Conservation (phyloP, 1,284 basidiomycete genomes). For the Ustilago hordei region DNA sequence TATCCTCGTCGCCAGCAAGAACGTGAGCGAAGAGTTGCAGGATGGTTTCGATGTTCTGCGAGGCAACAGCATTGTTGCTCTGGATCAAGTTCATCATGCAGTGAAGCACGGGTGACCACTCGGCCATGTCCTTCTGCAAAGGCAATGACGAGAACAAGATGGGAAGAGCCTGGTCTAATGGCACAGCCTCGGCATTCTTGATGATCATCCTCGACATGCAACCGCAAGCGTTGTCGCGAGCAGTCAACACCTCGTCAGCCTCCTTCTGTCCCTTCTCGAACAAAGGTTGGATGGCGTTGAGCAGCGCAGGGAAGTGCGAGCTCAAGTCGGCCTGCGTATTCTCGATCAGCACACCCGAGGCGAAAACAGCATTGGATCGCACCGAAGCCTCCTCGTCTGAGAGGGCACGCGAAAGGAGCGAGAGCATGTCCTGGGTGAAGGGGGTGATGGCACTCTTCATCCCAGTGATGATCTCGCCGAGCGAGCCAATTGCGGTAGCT, state of each 20-base stretch:
- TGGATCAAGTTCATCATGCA: constrained; percentile 90
- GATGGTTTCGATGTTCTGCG: constrained; percentile 83
- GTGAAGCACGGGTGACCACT: constrained; percentile 80
- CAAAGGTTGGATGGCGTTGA: constrained; percentile 83
- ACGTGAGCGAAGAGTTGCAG: constrained; percentile 86
- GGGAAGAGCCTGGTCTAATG: constrained; percentile 87
- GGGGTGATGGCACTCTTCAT: constrained; percentile 89
- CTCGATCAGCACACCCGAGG: constrained; percentile 90
- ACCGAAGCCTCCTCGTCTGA: constrained; percentile 89
- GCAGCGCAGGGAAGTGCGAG: constrained; percentile 82
- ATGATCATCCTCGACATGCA: constrained; percentile 89
- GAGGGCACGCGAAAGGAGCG: constrained; percentile 74
- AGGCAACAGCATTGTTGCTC: constrained; percentile 76
- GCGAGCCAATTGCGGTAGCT: constrained; percentile 89
- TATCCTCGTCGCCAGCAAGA: constrained; percentile 72
- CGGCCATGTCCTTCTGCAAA: constrained; percentile 84
- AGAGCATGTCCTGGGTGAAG: constrained; percentile 76
- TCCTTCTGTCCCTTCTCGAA: constrained; percentile 77
- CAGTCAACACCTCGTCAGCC: constrained; percentile 79
- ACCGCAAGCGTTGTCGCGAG: constrained; percentile 94
- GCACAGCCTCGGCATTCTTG: constrained; percentile 83
- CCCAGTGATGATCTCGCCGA: constrained; percentile 94
- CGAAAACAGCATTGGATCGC: constrained; percentile 95
- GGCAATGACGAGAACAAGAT: constrained; percentile 86
- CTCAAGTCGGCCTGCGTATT: constrained; percentile 86